Percentiles rank a stretch among this genome's conserved stretches.
phyloP scores from a whole-genome alignment of 2,329 filamentous ascomycete species.

The Myriosclerotinia scirpicola region DNA sequence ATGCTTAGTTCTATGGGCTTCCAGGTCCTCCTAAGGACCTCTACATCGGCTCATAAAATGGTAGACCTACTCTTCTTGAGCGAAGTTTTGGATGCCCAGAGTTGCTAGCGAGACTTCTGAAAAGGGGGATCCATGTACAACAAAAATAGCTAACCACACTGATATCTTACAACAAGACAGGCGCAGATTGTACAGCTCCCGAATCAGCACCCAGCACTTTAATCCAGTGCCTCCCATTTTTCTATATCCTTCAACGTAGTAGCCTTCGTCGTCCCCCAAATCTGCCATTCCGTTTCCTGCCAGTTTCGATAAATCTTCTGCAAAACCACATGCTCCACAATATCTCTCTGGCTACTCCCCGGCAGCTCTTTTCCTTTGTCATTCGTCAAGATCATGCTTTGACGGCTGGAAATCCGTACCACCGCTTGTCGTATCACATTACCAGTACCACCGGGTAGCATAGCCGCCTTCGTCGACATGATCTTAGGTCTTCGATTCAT shows the following conservation, averaged over 20 bases:
- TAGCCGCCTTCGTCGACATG: slow-evolving; percentile 54
- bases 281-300: slow-evolving; percentile 55
- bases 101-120: background rate
- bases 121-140: slow-evolving; percentile 2
- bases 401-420: slow-evolving; percentile 58
- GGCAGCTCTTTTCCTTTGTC: slow-evolving; percentile 43
- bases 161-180: slow-evolving; percentile 8
- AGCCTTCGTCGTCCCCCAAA: slow-evolving; percentile 63
- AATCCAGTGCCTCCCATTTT: slow-evolving; percentile 15
- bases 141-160: background rate
- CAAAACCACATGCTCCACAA: slow-evolving; percentile 65
- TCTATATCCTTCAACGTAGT: slow-evolving; percentile 46
- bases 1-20: background rate
- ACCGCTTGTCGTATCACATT: slow-evolving; percentile 56
- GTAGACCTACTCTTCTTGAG: background rate
- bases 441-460: slow-evolving; percentile 46
- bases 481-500: slow-evolving; percentile 46
- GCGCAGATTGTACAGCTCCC: slow-evolving; percentile 7
- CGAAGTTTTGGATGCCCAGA: background rate
- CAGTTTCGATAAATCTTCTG: slow-evolving; percentile 49
- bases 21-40: background rate
- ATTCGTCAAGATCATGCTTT: slow-evolving; percentile 49
- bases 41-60: background rate
- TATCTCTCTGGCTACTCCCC: slow-evolving; percentile 52
- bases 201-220: background rate